Base-by-base conservation (phyloP, 2,329 filamentous ascomycete genomes). In the Calycina herbarum region DNA sequence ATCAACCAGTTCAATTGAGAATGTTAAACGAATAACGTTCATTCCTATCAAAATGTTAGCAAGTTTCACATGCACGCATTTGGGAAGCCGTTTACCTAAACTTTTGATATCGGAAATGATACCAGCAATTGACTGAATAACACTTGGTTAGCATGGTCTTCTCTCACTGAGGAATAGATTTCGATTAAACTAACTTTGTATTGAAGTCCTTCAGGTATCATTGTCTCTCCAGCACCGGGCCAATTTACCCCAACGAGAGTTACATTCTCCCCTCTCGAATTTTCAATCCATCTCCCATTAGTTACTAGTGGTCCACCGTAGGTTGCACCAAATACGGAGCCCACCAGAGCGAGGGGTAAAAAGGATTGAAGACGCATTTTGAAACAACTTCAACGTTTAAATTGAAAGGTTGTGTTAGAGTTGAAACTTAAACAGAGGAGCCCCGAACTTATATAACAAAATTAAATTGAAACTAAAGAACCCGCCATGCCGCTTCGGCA, bases 121-220 rank as follows among this genome's bases (percentile, higher is more conserved):
- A n/a, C 75, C 77, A 51, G 79, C 76, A 60, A 88, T 79, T 0
- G 85, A 87, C 48, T 82, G 15, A 8, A 54, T 3, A 54, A 24
- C 20, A 20, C 4, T 15, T 54, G 10, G 27, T 54, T 27, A 54
- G 20, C 10, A 54, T 54, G 11, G 11, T 13, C 11, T 11, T 24
- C 45, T 8, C 8, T 5, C 10, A 11, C 10, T 4, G 10, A 27
- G 5, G 20, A 13, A 54, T 11, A 11, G 20, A 13, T 11, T 54
- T 1, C 24, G 20, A 7, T 11, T 5, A 13, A 24, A 13, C 48
- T 27, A 15, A 54, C 48, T 24, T 11, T 81, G 73, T 86, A 86
- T 72, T 87, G 85, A 2, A 89, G 79, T 5, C 86, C 86, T 67
- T 88, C 85, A 0, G 86, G 87, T 0, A 89, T 80, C 86, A 89